A percentile compares a stretch with the other conserved stretches of the same genome.
phyloP scores from a whole-genome alignment of 225 moss, liverwort and hornwort species.

The Polytrichum commune region DNA sequence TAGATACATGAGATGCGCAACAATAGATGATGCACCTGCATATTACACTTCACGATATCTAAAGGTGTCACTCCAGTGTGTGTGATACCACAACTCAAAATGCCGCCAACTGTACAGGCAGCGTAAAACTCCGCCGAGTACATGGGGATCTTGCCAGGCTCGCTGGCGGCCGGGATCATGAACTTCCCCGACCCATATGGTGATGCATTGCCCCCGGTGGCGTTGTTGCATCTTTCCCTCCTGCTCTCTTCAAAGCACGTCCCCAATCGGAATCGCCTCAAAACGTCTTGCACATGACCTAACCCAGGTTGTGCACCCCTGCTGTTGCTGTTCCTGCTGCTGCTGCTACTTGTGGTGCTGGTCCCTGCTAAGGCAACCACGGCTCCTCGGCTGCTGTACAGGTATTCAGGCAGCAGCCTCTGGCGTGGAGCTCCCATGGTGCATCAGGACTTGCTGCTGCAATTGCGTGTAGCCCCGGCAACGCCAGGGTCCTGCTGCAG shows the following conservation, averaged over 20 bases:
- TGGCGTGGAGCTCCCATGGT: constrained; percentile 18
- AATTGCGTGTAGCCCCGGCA: neutral
- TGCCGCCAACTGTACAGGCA: constrained; percentile 66
- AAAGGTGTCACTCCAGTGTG: constrained; percentile 74
- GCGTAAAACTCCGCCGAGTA: constrained; percentile 72
- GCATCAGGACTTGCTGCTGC: neutral
- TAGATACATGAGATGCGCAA: neutral
- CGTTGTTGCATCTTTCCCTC: neutral
- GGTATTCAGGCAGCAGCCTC: constrained; percentile 22
- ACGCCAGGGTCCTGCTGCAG: neutral
- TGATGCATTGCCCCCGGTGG: neutral
- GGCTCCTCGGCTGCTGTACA: constrained; percentile 23
- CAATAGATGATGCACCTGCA: constrained; percentile 56
- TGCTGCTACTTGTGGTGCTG: neutral
- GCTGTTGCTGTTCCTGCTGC: neutral
- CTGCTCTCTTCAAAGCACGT: constrained; percentile 17
- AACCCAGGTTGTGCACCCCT: neutral
- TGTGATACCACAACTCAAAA: constrained; percentile 91
- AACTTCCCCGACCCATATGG: constrained; percentile 25
- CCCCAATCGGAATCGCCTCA: constrained; percentile 17
- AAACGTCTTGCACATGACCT: constrained; percentile 22
- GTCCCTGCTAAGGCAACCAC: neutral
- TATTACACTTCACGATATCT: constrained; percentile 88
- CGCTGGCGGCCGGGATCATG: constrained; percentile 43
- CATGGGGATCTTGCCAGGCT: constrained; percentile 59